Evolutionary conservation across 2,329 filamentous ascomycete genomes (phyloP).

Genomic region (Beauveria australis): DNA sequence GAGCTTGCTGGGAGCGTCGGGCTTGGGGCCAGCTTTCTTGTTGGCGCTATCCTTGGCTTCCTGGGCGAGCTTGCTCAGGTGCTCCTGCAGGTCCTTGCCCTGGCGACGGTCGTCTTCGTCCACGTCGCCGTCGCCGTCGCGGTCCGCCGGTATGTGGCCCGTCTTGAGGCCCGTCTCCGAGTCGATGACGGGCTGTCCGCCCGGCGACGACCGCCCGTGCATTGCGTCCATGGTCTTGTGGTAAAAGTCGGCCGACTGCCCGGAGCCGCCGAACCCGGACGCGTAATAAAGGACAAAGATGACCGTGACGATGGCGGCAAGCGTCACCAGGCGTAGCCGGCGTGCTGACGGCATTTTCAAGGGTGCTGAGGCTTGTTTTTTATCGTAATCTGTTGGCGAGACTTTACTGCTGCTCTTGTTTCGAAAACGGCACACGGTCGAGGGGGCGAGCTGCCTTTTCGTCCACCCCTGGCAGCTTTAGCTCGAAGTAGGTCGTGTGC

Average conservation of each 20-base stretch:
- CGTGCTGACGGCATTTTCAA: constrained; percentile 59
- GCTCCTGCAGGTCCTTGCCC: constrained; percentile 44
- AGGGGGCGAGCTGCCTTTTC: neutral
- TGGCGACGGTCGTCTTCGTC: constrained; percentile 48
- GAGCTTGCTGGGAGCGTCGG: constrained; percentile 49
- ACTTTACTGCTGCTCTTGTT: no score
- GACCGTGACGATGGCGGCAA: constrained; percentile 56
- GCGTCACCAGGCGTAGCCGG: constrained; percentile 57
- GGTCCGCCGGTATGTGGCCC: constrained; percentile 35
- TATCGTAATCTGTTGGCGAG: neutral
- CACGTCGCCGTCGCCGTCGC: constrained; percentile 46
- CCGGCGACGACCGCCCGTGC: constrained; percentile 25
- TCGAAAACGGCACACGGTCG: neutral
- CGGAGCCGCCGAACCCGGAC: constrained; percentile 38
- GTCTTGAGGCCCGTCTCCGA: constrained; percentile 29
- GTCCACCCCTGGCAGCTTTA: constrained; percentile 4
- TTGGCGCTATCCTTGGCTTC: constrained; percentile 62
- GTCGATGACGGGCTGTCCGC: constrained; percentile 32
- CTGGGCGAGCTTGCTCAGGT: constrained; percentile 60
- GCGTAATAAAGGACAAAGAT: constrained; percentile 68
- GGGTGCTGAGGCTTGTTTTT: neutral
- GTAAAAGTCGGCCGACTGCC: constrained; percentile 48
- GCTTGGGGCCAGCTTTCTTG: constrained; percentile 53
- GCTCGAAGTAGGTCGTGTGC: constrained; percentile 1
- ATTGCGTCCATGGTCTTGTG: constrained; percentile 50